Percentiles rank a stretch among this genome's conserved stretches.
Conservation (phyloP, 805 yeast genomes). For the Teunomyces aglyptinius region DNA sequence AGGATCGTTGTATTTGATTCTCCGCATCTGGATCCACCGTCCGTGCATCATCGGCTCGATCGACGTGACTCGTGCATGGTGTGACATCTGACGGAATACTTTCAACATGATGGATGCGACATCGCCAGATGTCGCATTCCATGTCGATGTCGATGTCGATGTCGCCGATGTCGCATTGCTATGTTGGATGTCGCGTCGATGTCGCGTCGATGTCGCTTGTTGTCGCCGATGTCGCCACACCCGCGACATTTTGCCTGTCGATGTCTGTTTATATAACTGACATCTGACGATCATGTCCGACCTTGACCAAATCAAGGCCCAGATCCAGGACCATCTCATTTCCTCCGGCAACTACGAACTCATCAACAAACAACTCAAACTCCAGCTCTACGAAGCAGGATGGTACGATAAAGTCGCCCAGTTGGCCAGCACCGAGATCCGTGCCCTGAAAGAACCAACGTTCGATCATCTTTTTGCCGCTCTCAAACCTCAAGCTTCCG, state of each 20-base stretch:
- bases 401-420: constrained; percentile 79
- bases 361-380: constrained; percentile 62
- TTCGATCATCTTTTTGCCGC: constrained; percentile 51
- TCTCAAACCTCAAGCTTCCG: constrained; percentile 65
- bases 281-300: constrained; percentile 21
- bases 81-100: constrained; percentile 14
- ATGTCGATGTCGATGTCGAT: no score
- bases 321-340: constrained; percentile 68
- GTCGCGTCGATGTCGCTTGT: no score
- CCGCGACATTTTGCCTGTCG: no score
- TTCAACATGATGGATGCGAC: background rate
- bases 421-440: constrained; percentile 50
- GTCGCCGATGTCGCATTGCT: no score
- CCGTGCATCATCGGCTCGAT: constrained; percentile 36
- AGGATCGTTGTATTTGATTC: constrained; percentile 71
- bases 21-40: constrained; percentile 54
- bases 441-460: constrained; percentile 37
- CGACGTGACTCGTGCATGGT: constrained; percentile 34
- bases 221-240: no score
- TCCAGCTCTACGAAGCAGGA: constrained; percentile 70
- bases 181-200: no score
- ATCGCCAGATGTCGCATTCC: no score
- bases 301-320: constrained; percentile 48
- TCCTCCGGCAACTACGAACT: constrained; percentile 78
- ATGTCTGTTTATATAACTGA: no score